A percentile compares a stretch with the other conserved stretches of the same genome.
Evolutionary conservation across 176 grass and related monocot genomes (phyloP).

Genomic region (Guadua angustifolia): DNA sequence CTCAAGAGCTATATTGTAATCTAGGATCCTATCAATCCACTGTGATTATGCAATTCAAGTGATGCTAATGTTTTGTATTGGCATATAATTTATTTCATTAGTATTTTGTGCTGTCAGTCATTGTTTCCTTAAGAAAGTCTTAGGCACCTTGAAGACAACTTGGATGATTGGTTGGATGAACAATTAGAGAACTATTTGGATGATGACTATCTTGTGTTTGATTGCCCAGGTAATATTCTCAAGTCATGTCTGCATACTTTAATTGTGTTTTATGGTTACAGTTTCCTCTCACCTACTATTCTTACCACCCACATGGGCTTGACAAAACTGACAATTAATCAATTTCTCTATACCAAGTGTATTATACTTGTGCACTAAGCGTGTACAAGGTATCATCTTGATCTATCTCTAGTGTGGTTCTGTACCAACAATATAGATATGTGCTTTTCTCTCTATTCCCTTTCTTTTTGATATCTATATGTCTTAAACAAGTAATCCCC

Average conservation of each 20-base stretch:
- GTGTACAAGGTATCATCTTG: neutral
- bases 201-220: slow-evolving; percentile 95
- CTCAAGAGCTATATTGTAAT: slow-evolving; percentile 7
- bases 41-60: neutral
- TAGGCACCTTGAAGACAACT: slow-evolving; percentile 85
- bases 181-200: slow-evolving; percentile 90
- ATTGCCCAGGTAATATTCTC: slow-evolving; percentile 77
- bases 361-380: slow-evolving; percentile 1
- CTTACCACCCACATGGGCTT: neutral
- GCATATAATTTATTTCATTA: neutral
- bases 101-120: slow-evolving; percentile 31
- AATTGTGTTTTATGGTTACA: neutral
- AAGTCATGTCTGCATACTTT: slow-evolving; percentile 12
- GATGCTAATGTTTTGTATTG: neutral
- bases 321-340: neutral
- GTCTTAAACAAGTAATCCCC: too few relatives aligned
- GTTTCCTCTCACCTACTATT: slow-evolving; percentile 14
- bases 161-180: too few relatives aligned
- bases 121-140: slow-evolving; percentile 62
- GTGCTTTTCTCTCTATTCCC: too few relatives aligned
- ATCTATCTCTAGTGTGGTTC: slow-evolving; percentile 15
- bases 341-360: neutral
- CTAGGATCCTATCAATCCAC: neutral
- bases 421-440: too few relatives aligned
- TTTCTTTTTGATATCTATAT: neutral